Percentiles rank a stretch among this genome's conserved stretches.
Evolutionary conservation across 352 stramenopile species (phyloP).

Genomic region (Thraustotheca clavata): DNA sequence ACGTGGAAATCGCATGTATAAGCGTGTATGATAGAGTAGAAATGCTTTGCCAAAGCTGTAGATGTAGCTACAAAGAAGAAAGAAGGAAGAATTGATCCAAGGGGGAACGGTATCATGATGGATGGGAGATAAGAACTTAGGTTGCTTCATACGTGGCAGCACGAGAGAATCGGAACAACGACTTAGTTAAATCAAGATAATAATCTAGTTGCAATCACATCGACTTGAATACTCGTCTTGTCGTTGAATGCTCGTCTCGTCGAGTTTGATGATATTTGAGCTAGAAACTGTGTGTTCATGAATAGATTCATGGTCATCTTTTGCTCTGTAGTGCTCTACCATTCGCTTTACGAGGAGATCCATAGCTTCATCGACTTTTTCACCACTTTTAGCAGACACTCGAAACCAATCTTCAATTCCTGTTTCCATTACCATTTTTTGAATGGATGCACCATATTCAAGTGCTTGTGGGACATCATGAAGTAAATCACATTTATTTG

Average conservation of each 20-base stretch:
- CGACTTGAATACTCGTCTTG: too few species aligned
- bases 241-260: neutral
- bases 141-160: too few species aligned
- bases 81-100: too few species aligned
- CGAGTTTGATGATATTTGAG: conserved; percentile 6
- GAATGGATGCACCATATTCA: conserved; percentile 71
- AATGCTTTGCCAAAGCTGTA: too few species aligned
- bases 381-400: conserved; percentile 58
- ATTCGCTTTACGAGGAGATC: conserved; percentile 50
- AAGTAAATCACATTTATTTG: conserved; percentile 83
- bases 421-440: conserved; percentile 68
- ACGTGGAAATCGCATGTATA: too few species aligned
- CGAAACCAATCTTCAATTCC: conserved; percentile 74
- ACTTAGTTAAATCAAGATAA: too few species aligned
- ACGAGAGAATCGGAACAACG: too few species aligned
- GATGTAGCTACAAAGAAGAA: too few species aligned
- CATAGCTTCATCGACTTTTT: conserved; percentile 53
- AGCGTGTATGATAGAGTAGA: too few species aligned
- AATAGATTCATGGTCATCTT: conserved; percentile 16
- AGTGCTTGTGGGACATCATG: conserved; percentile 53
- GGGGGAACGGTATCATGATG: too few species aligned
- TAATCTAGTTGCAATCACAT: neutral
- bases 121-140: too few species aligned
- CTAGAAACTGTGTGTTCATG: neutral
- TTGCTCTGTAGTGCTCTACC: conserved; percentile 36